Evolutionary conservation across 2,329 filamentous ascomycete genomes (phyloP).

Genomic region (Calonectria montana): DNA sequence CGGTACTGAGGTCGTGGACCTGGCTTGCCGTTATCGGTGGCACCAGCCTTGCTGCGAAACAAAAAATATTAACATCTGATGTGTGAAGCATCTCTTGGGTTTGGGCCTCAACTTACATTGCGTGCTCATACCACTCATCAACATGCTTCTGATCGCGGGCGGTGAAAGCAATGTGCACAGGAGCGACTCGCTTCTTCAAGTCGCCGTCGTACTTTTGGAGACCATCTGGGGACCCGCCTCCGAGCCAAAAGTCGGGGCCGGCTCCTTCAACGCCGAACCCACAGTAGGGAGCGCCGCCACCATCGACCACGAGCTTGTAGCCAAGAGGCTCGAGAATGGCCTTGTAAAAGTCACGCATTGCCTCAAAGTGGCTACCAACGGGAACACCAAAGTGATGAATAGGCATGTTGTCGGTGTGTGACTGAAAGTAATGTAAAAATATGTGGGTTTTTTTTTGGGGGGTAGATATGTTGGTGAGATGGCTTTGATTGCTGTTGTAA

Average conservation of each 20-base stretch:
- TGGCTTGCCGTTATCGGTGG: constrained; percentile 60
- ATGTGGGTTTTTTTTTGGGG: background rate
- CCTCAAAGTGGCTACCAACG: constrained; percentile 38
- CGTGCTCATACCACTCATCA: constrained; percentile 39
- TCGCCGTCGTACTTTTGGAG: constrained; percentile 40
- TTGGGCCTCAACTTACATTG: constrained; percentile 34
- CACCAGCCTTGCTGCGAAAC: constrained; percentile 56
- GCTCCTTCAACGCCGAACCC: constrained; percentile 34
- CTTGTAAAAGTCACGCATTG: constrained; percentile 44
- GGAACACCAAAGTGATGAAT: constrained; percentile 38
- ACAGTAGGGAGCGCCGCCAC: constrained; percentile 29
- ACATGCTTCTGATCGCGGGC: constrained; percentile 31
- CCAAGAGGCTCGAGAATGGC: constrained; percentile 40
- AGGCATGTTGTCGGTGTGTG: constrained; percentile 27
- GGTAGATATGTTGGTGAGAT: background rate
- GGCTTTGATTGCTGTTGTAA: background rate
- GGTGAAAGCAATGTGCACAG: constrained; percentile 39
- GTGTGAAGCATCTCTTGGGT: background rate
- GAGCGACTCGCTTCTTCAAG: constrained; percentile 31
- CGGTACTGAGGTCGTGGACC: constrained; percentile 57
- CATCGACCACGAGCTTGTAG: constrained; percentile 36
- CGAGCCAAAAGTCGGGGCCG: constrained; percentile 40
- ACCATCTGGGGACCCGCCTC: constrained; percentile 23
- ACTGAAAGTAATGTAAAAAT: too few relatives aligned
- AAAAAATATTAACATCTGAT: background rate